Percentiles rank a stretch among this genome's conserved stretches.
phyloP scores from a whole-genome alignment of 257 asterid genomes.

The Ilex aquifolium region DNA sequence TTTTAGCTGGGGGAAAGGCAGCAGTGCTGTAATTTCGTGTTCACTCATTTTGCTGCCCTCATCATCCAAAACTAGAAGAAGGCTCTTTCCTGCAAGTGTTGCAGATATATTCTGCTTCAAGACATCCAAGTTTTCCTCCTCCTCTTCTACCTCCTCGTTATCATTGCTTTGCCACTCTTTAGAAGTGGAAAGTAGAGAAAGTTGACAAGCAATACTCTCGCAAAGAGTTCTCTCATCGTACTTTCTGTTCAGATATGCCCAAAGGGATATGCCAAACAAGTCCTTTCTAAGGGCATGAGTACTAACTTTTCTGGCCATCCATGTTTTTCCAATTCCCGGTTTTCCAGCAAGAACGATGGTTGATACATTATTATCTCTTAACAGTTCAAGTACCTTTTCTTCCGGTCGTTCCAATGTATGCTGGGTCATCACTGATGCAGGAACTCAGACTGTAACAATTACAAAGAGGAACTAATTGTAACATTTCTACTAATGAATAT shows the following conservation, averaged over 20 bases:
- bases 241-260: conserved; percentile 8
- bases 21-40: neutral
- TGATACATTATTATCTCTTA: neutral
- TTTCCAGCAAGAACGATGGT: conserved; percentile 14
- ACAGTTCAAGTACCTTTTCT: neutral
- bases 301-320: conserved; percentile 17
- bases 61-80: conserved; percentile 18
- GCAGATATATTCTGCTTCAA: neutral
- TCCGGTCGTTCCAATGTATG: neutral
- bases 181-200: conserved; percentile 5
- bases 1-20: neutral
- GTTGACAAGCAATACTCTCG: conserved; percentile 6
- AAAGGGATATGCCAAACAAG: conserved; percentile 9
- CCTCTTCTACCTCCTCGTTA: neutral
- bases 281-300: conserved; percentile 8
- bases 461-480: no score
- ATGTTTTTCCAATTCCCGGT: conserved; percentile 20
- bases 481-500: no score
- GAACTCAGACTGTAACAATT: no score
- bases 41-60: conserved; percentile 2
- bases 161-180: conserved; percentile 8
- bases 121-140: conserved; percentile 1
- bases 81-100: neutral
- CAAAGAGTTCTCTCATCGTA: neutral
- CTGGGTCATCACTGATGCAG: no score